Evolutionary conservation across 1,139 yeast species (phyloP), one percentile per base, ranked within the genome.

Genomic region (Candida tetrigidarum): DNA sequence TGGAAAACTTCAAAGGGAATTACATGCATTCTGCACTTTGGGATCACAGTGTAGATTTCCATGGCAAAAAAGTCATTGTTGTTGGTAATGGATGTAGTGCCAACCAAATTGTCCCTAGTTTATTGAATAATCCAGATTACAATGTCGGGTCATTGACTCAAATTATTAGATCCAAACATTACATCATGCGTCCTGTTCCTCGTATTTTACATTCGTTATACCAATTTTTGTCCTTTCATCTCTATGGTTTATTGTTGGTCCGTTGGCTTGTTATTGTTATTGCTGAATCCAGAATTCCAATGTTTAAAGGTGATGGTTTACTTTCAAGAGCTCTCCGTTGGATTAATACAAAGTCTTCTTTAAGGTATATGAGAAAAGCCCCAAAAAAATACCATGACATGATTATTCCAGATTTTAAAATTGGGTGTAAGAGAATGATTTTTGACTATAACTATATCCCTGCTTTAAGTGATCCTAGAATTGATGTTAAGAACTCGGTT

Each of bases 1-100:
- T 78, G 38, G 74, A 71, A 25, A 57, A 57, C 19, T 78, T 71
- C 56, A 61, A 74, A 51, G 83, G 82, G 3, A 55, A 53, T 3
- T 72, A 70, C 53, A 67, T 76, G 67, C 83, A 78, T 52, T 72
- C 80, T 1, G 79, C 77, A 1, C 57, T 73, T 37, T 78, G 78
- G 74, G 70, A 78, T 48, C 73, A 74, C 50, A 49, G 57, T 11
- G 71, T 73, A 10, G 64, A 66, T 23, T 58, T 76, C 48, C 59
- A 64, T 43, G 65, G 57, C 35, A 67, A 68, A 41, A 57, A 62
- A 5, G 71, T 74, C 9, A 64, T 67, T 12, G 67, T 73, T 14
- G 55, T 73, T 39, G 78, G 78, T 19, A 73, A 74, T 48, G 78
- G 78, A 3, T 69, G 78, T 43, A 67, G 76, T 14, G 80, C 76